Base-by-base conservation (phyloP, 306 rosid species). In the Rubus parviflorus region DNA sequence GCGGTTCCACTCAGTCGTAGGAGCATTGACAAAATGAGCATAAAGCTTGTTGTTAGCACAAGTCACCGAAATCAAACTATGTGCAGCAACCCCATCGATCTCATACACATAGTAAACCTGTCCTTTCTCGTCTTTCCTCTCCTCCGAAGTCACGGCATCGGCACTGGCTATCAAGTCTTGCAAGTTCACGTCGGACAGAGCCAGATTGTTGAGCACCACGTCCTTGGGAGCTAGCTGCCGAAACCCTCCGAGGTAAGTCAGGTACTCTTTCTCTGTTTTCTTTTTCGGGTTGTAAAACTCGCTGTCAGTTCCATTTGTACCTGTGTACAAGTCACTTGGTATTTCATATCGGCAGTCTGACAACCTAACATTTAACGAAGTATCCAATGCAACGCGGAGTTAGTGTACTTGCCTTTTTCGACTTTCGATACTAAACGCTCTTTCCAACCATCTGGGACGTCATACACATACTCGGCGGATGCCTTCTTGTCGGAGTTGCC, bases 21-120 rank as follows among this genome's bases (percentile, higher is more conserved):
- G 97, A 14, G 97, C 96, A 84, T 94, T 94, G 22, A 94, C 97
- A 64, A 92, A 92, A 84, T 92, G 98, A 4, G 97, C 97, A 78
- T 92, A 92, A 11, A 92, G 93, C 87, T 94, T 94, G 79, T 94
- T 92, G 22, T 84, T 88, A 1, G 95, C 88, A 85, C 97, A 94
- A 4, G 97, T 94, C 30, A 94, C 95, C 0, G 95, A 89, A 74
- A 92, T 95, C 86, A 95, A 88, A 77, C 97, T 92, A 68, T 95
- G 96, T 3, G 79, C 79, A 0, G 88, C 89, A 53, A 69, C 89
- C 49, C 97, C 93, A 77, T 95, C 90, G 67, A 90, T 87, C 86
- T 92, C 98, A 57, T 92, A 92, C 68, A 83, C 91, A 61, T 92
- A 95, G 58, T 92, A 95, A 37, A 90, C 25, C 69, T 95, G 97